Base-by-base conservation (phyloP, 2,329 filamentous ascomycete species). In the Coniochaeta prunicola region DNA sequence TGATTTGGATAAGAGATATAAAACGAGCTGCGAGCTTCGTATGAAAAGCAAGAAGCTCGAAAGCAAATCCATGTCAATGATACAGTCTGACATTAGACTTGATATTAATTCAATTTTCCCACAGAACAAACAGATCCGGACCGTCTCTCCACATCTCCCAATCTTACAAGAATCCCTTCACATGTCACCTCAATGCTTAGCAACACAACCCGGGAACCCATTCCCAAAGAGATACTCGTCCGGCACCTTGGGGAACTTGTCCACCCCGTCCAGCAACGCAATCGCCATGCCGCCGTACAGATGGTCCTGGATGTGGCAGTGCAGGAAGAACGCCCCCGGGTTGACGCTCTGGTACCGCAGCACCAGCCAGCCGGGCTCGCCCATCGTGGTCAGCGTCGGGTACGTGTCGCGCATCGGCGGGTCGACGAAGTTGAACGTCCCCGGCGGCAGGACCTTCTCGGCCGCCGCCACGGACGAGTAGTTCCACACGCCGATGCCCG, bases 271-370 rank as follows among this genome's bases (percentile, higher is more conserved):
- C 21, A 80, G 62, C 7, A 81, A 68, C 1, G 74, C 73, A 56
- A 80, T 69, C 0, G 72, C 73, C 77, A 81, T 80, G 0, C 77
- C 77, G 0, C 76, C 77, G 26, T 68, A 68, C 53, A 80, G 63
- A 67, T 82, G 78, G 8, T 70, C 73, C 61, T 77, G 71, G 19
- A 80, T 75, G 65, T 81, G 78, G 60, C 79, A 81, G 65, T 81
- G 79, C 48, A 82, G 62, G 55, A 81, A 64, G 59, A 73, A 80
- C 0, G 76, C 72, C 0, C 78, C 77, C 0, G 78, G 76, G 58
- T 76, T 78, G 0, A 71, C 66, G 1, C 75, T 74, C 53, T 77
- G 73, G 59, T 81, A 81, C 38, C 77, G 62, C 17, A 80, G 62
- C 0, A 72, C 75, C 50, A 77, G 65, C 77, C 77, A 80, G n/a